Conservation (phyloP, 202 grass and related monocot species). For the Hordeum pubiflorum region DNA sequence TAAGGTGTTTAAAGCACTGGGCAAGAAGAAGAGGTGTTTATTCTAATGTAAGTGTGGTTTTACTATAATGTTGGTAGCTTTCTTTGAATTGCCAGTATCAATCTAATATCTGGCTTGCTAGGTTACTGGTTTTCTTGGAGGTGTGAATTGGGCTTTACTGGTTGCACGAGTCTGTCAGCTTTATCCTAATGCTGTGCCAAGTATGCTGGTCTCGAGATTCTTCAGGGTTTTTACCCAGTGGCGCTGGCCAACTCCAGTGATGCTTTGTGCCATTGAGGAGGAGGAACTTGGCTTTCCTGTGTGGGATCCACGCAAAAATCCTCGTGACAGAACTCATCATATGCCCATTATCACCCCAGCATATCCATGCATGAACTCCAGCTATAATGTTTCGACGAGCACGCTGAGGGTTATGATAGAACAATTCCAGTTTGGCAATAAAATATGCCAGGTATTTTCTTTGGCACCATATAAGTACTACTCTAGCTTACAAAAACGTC, state of each 20-base stretch:
- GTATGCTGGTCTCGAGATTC: slow-evolving; percentile 88
- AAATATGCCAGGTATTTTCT: slow-evolving; percentile 71
- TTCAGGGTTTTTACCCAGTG: slow-evolving; percentile 91
- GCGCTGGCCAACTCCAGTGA: slow-evolving; percentile 90
- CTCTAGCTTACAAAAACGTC: too few species aligned
- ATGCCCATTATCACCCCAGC: slow-evolving; percentile 99
- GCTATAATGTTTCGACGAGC: slow-evolving; percentile 94
- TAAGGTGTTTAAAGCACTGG: slow-evolving; percentile 93
- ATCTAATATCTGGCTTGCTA: slow-evolving; percentile 13
- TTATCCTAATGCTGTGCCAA: slow-evolving; percentile 84
- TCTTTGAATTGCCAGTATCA: not conserved
- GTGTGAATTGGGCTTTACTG: slow-evolving; percentile 93
- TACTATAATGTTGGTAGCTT: not conserved
- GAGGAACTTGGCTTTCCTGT: slow-evolving; percentile 82
- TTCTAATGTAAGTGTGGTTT: slow-evolving; percentile 65
- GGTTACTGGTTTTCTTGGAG: slow-evolving; percentile 97
- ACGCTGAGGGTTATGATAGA: slow-evolving; percentile 89
- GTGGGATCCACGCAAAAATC: slow-evolving; percentile 95
- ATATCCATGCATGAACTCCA: slow-evolving; percentile 98
- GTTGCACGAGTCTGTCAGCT: slow-evolving; percentile 85
- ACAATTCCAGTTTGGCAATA: slow-evolving; percentile 79
- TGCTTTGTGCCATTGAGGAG: slow-evolving; percentile 86
- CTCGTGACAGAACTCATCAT: slow-evolving; percentile 68
- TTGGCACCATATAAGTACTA: not conserved
- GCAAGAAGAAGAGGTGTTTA: slow-evolving; percentile 89